Evolutionary conservation across 192 early-diverging fungal genomes (phyloP).

Genomic region (Gorgonomyces haynaldii): DNA sequence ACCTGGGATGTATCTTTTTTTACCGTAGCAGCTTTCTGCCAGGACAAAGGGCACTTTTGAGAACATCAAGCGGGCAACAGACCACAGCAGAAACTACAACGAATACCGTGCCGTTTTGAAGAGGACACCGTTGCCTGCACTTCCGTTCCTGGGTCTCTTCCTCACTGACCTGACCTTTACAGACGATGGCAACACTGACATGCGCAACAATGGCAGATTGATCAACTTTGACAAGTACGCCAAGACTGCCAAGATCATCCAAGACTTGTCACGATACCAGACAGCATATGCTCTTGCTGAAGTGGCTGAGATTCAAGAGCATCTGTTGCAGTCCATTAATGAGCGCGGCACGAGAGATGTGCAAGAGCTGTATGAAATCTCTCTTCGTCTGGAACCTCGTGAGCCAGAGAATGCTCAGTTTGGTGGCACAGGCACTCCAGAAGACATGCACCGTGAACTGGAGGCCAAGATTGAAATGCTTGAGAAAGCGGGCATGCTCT

Average conservation of each 20-base stretch:
- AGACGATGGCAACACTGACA: slow-evolving; percentile 39
- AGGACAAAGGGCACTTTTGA: slow-evolving; percentile 25
- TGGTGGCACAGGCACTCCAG: slow-evolving; percentile 2
- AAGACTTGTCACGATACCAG: slow-evolving; percentile 68
- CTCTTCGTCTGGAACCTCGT: slow-evolving; percentile 18
- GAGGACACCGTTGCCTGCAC: slow-evolving; percentile 13
- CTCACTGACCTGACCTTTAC: slow-evolving; percentile 42
- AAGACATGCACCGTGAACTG: slow-evolving; percentile 19
- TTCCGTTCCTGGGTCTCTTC: slow-evolving; percentile 42
- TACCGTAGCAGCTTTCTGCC: slow-evolving; percentile 9
- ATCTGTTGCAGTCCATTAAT: slow-evolving; percentile 12
- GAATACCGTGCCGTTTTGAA: slow-evolving; percentile 27
- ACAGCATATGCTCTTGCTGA: slow-evolving; percentile 42
- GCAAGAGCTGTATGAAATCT: slow-evolving; percentile 24
- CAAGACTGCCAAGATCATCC: slow-evolving; percentile 46
- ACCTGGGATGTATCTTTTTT: slow-evolving; percentile 32
- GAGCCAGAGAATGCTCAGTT: slow-evolving; percentile 12
- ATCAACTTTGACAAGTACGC: slow-evolving; percentile 79
- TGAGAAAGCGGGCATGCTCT: slow-evolving; percentile 26
- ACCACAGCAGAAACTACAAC: slow-evolving; percentile 26
- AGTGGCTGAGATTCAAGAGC: slow-evolving; percentile 24
- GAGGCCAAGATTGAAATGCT: slow-evolving; percentile 28
- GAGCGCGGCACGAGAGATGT: slow-evolving; percentile 5
- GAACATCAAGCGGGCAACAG: slow-evolving; percentile 14
- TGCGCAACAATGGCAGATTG: slow-evolving; percentile 24